Percentiles rank a stretch among this genome's conserved stretches.
phyloP scores from a whole-genome alignment of 2,329 filamentous ascomycete species.

The Immersiporthe knoxdaviesiana region DNA sequence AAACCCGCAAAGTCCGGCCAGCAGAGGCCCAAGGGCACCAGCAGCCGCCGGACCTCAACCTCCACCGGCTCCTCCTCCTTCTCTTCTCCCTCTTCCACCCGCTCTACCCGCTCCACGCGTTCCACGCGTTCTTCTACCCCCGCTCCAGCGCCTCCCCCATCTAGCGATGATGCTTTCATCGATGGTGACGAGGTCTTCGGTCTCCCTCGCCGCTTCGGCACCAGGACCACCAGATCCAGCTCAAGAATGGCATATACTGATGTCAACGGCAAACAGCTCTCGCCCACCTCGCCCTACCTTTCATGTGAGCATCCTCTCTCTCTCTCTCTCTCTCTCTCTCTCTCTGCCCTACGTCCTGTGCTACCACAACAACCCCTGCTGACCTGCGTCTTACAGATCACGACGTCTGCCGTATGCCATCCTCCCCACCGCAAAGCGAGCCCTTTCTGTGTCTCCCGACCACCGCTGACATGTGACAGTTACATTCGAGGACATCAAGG shows the following conservation, averaged over 20 bases:
- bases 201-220: slow-evolving; percentile 19
- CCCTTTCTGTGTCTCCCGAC: not conserved
- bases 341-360: not conserved
- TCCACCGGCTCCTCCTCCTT: slow-evolving; percentile 11
- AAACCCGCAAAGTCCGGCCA: not conserved
- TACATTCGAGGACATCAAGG: slow-evolving; percentile 85
- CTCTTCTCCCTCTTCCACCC: not conserved
- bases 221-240: slow-evolving; percentile 22
- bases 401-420: slow-evolving; percentile 32
- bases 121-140: not conserved
- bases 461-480: slow-evolving; percentile 53
- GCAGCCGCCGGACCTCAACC: slow-evolving; percentile 7
- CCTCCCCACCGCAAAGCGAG: slow-evolving; percentile 3
- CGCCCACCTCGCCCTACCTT: slow-evolving; percentile 47
- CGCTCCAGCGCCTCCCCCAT: not conserved
- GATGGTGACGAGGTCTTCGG: slow-evolving; percentile 17
- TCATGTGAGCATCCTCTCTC: slow-evolving; percentile 47
- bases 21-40: slow-evolving; percentile 7
- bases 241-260: slow-evolving; percentile 30
- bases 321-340: too few relatives aligned
- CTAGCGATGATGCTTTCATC: not conserved
- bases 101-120: slow-evolving; percentile 10
- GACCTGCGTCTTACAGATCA: slow-evolving; percentile 31
- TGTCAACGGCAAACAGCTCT: slow-evolving; percentile 34
- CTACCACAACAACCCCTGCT: slow-evolving; percentile 17